Evolutionary conservation across 208 protist species (phyloP).

Genomic region (Novymonas esmeraldas): DNA sequence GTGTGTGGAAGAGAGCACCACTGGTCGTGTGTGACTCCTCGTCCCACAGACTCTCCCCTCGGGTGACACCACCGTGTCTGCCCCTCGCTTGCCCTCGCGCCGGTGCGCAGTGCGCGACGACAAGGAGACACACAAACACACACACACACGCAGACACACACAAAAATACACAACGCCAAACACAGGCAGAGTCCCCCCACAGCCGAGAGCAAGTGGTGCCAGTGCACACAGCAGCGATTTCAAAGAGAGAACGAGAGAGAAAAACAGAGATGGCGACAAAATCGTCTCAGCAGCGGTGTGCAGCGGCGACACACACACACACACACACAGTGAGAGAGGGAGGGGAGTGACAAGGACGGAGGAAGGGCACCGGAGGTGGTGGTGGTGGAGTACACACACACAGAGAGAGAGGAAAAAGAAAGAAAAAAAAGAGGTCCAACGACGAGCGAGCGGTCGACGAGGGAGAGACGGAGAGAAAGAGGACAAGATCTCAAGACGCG

Average conservation of each 20-base stretch:
- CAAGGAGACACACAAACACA: not conserved
- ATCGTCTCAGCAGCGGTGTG: too few relatives aligned
- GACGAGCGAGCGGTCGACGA: slow-evolving; percentile 6
- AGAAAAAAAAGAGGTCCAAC: slow-evolving; percentile 4
- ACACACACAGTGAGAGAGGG: not conserved
- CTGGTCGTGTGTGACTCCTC: too few relatives aligned
- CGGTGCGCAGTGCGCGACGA: not conserved
- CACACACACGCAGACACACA: not conserved
- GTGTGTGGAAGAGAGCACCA: too few relatives aligned
- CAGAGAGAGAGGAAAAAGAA: not conserved
- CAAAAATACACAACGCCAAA: not conserved
- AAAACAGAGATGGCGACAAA: too few relatives aligned
- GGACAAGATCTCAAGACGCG: not conserved
- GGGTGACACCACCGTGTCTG: too few relatives aligned
- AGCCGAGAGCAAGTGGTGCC: not conserved
- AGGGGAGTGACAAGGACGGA: too few relatives aligned
- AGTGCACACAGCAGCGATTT: not conserved
- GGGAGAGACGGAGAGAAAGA: slow-evolving; percentile 2
- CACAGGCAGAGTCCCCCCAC: not conserved
- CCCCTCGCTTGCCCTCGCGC: too few relatives aligned
- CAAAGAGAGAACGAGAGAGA: not conserved
- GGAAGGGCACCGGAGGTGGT: too few relatives aligned
- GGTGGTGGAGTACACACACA: too few relatives aligned
- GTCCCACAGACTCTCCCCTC: too few relatives aligned
- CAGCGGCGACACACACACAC: too few relatives aligned